A percentile compares a stretch with the other conserved stretches of the same genome.
phyloP scores from a whole-genome alignment of 306 rosid species.

The Erythrophleum fordii region DNA sequence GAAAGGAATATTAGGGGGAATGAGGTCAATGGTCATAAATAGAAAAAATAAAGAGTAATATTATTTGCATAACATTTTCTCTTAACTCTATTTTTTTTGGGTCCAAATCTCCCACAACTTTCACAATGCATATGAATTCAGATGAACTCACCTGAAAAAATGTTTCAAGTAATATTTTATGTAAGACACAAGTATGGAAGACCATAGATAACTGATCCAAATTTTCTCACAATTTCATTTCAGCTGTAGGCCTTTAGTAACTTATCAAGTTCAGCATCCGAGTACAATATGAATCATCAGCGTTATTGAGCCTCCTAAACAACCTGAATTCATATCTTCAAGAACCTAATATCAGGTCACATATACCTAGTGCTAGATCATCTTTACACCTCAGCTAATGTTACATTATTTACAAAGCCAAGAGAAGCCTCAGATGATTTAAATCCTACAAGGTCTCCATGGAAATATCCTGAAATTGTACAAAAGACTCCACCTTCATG shows the following conservation, averaged over 20 bases:
- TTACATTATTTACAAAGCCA: constrained; percentile 61
- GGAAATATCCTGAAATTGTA: constrained; percentile 42
- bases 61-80: no score
- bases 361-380: constrained; percentile 47
- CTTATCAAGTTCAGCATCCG: constrained; percentile 26
- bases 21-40: no score
- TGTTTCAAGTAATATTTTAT: no score
- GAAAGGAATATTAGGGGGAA: no score
- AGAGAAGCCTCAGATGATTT: constrained; percentile 45
- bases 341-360: constrained; percentile 48
- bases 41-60: no score
- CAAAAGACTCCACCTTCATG: constrained; percentile 42
- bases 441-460: constrained; percentile 37
- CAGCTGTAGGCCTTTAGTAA: constrained; percentile 18
- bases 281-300: constrained; percentile 36
- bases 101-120: no score
- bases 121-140: no score
- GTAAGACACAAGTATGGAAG: constrained; percentile 2
- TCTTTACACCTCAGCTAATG: constrained; percentile 65
- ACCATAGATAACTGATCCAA: constrained; percentile 24
- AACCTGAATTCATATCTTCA: constrained; percentile 42
- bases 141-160: neutral
- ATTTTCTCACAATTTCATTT: constrained; percentile 17
- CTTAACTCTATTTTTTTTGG: no score
- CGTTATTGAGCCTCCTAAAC: constrained; percentile 40